Conservation (phyloP, 2,329 filamentous ascomycete genomes). For the Penicillium sp. region DNA sequence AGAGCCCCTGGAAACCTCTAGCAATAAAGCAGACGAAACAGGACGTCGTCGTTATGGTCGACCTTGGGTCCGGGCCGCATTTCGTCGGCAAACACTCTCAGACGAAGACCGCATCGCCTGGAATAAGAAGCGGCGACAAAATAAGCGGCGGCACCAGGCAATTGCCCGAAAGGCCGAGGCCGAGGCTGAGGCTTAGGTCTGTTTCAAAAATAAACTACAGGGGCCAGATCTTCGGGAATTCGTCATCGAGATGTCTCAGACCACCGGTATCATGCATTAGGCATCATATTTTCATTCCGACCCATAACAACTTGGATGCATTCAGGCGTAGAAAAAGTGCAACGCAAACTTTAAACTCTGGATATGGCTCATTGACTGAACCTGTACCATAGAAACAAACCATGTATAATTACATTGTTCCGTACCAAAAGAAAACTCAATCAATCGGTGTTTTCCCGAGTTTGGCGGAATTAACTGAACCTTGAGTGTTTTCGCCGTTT, state of each 20-base stretch:
- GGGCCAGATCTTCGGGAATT: background rate
- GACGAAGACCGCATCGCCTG: conserved; percentile 1
- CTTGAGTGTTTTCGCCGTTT: background rate
- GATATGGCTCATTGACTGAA: background rate
- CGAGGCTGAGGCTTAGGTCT: background rate
- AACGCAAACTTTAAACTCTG: background rate
- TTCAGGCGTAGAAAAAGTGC: background rate
- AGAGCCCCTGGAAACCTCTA: background rate
- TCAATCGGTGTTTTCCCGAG: background rate
- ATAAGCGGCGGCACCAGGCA: background rate
- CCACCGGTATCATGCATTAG: background rate
- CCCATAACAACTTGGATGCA: background rate
- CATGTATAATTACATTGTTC: background rate
- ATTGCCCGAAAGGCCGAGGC: background rate
- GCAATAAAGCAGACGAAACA: background rate
- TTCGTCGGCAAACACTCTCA: background rate
- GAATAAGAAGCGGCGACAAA: conserved; percentile 6
- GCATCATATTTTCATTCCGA: background rate
- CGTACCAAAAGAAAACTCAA: background rate
- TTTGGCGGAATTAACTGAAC: background rate
- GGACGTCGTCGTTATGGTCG: background rate
- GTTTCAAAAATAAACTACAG: background rate
- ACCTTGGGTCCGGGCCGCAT: background rate
- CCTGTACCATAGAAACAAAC: background rate
- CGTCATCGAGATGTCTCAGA: background rate